Base-by-base conservation (phyloP, 305 asterid species). In the Caryopteris hybrid region DNA sequence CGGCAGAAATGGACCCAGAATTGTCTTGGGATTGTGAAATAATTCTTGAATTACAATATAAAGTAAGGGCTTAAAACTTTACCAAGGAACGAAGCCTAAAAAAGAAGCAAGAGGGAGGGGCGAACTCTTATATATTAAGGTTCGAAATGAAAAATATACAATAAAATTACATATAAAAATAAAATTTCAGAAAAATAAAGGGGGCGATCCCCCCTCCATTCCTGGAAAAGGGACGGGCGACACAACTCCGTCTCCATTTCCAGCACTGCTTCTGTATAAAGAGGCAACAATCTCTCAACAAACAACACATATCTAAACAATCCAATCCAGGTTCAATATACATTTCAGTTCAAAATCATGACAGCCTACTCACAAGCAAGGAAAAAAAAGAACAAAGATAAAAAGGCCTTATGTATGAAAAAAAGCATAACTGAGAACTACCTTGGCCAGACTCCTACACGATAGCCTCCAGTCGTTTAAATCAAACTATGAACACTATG, bases 291-390 rank as follows among this genome's bases (percentile, higher is more conserved):
- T 29, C 20, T 65, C 76, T 64, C 52, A 70, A 53, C 70, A 25
- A 57, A 27, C 76, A 81, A 77, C 74, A 79, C 54, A 68, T 38
- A 78, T 70, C 75, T 80, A 79, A 83, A 66, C 83, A 82, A 81
- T 79, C 83, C 83, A 82, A 81, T 79, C 83, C 73, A 77, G 78
- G 69, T 65, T 52, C 77, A 69, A 84, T 85, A 81, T 85, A 82
- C 88, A 84, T 53, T 79, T 52, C 47, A 70, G 78, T 82, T 78
- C 82, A 84, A 82, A 70, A 69, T 69, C 79, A 71, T 70, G 72
- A 79, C 81, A 81, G 45, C 66, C 81, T 74, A 74, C 74, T 67
- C 68, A 55, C 81, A 84, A 76, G 60, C 80, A 36, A 72, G 77
- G 69, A 67, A 7, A 9, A 13, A n/a, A 34, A 27, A 50, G 17